Evolutionary conservation across 2,329 filamentous ascomycete genomes (phyloP).

Genomic region (Epichloe aotearoae): DNA sequence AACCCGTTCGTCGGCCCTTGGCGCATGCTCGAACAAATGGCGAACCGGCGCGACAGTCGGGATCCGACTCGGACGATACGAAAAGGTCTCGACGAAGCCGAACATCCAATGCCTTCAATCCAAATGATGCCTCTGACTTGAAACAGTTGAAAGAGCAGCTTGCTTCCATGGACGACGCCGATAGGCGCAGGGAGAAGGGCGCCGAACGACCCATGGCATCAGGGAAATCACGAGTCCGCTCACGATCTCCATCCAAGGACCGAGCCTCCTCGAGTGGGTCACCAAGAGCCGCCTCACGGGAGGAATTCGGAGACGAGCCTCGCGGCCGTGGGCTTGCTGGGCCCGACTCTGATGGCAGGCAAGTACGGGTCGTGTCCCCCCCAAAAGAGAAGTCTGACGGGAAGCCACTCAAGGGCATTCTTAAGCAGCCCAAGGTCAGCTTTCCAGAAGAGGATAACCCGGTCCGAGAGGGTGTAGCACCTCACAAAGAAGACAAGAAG

Average conservation of each 20-base stretch:
- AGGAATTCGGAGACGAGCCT: conserved; percentile 15
- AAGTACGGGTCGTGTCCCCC: conserved; percentile 56
- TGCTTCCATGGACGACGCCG: conserved; percentile 24
- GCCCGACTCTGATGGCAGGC: conserved; percentile 27
- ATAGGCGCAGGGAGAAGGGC: conserved; percentile 9
- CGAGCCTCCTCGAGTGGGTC: conserved; percentile 5
- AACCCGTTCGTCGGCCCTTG: conserved; percentile 13
- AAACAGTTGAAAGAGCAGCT: conserved; percentile 37
- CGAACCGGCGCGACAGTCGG: conserved; percentile 18
- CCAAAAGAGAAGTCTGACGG: conserved; percentile 49
- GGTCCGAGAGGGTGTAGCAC: conserved; percentile 78
- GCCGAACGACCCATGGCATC: neutral
- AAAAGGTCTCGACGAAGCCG: conserved; percentile 25
- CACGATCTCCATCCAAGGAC: conserved; percentile 10
- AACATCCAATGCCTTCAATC: conserved; percentile 32
- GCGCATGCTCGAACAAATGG: conserved; percentile 8
- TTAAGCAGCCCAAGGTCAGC: conserved; percentile 67
- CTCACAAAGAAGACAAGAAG: conserved; percentile 76
- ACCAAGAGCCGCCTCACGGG: conserved; percentile 3
- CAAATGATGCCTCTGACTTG: conserved; percentile 37
- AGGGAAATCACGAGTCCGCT: conserved; percentile 6
- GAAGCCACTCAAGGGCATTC: conserved; percentile 67
- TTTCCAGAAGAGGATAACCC: conserved; percentile 82
- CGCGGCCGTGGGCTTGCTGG: conserved; percentile 29
- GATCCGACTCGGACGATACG: conserved; percentile 30